Conservation (phyloP, 768 basidiomycete species). For the Lanmaoa pseudosensibilis region DNA sequence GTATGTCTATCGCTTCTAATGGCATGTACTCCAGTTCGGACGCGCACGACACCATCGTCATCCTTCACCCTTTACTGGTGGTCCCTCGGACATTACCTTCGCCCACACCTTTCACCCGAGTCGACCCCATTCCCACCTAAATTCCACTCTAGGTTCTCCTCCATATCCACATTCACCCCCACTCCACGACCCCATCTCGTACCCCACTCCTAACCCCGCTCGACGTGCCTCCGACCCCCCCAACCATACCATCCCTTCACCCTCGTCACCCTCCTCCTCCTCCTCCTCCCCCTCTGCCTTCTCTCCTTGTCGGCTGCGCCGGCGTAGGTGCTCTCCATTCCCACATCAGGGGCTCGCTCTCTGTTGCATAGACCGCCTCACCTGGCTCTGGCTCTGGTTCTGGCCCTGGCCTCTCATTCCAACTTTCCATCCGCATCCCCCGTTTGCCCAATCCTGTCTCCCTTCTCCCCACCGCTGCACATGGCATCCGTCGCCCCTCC, state of each 20-base stretch:
- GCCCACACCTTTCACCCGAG: constrained; percentile 42
- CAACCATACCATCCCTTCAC: constrained; percentile 36
- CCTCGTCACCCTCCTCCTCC: constrained; percentile 38
- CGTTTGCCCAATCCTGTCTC: no score
- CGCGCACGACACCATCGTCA: constrained; percentile 50
- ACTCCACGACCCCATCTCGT: background rate
- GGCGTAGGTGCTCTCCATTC: constrained; percentile 17
- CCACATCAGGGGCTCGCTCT: no score
- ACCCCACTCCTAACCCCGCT: no score
- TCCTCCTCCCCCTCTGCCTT: constrained; percentile 50
- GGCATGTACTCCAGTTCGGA: constrained; percentile 53
- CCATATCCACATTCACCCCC: background rate
- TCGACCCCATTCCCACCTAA: constrained; percentile 52
- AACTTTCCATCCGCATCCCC: no score
- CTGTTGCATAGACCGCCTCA: no score
- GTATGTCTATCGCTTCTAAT: constrained; percentile 22
- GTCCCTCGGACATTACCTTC: constrained; percentile 47
- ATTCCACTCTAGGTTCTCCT: constrained; percentile 39
- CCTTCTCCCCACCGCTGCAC: no score
- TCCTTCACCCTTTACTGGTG: constrained; percentile 43
- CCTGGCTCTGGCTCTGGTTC: no score
- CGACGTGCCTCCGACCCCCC: no score
- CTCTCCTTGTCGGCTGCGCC: constrained; percentile 34
- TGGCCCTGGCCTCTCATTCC: no score
- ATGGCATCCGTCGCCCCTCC: no score